Evolutionary conservation across 352 stramenopile genomes (phyloP).

Genomic region (Pythium chondricola): DNA sequence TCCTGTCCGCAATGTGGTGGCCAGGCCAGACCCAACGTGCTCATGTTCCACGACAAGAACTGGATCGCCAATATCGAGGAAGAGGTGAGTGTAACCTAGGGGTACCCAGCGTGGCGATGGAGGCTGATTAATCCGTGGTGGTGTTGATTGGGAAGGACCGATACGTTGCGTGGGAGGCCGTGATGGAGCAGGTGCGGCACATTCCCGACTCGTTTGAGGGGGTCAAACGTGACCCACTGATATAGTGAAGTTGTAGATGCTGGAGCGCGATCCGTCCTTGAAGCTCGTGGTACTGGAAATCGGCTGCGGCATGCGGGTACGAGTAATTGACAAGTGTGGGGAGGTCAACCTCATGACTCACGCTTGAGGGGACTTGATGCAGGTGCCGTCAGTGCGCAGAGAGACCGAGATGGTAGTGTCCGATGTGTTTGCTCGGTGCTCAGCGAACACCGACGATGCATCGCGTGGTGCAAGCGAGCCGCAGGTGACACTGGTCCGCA

Average conservation of each 20-base stretch:
- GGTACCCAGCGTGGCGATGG: not conserved
- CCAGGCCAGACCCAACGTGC: conserved; percentile 75
- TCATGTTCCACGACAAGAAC: conserved; percentile 89
- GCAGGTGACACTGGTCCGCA: conserved; percentile 61
- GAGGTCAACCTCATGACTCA: not conserved
- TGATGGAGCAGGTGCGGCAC: conserved; percentile 50
- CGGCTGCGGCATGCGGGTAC: conserved; percentile 66
- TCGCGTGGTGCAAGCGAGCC: too few relatives aligned
- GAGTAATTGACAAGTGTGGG: not conserved
- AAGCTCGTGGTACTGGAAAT: conserved; percentile 80
- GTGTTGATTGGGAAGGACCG: conserved; percentile 26
- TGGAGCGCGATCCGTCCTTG: conserved; percentile 49
- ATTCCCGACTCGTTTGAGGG: too few relatives aligned
- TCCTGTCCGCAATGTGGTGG: conserved; percentile 54
- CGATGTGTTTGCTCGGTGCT: conserved; percentile 55
- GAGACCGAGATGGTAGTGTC: conserved; percentile 79
- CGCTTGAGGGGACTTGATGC: not conserved
- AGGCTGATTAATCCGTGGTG: not conserved
- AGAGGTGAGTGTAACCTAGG: conserved; percentile 48
- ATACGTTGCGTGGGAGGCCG: conserved; percentile 75
- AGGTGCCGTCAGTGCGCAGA: conserved; percentile 76
- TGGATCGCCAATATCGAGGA: conserved; percentile 72
- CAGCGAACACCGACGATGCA: not conserved
- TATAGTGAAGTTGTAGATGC: too few relatives aligned
- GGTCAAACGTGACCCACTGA: too few relatives aligned